Evolutionary conservation across 768 basidiomycete species (phyloP), one percentile per base, ranked within the genome.

Genomic region (Leccinum subgranulosum): DNA sequence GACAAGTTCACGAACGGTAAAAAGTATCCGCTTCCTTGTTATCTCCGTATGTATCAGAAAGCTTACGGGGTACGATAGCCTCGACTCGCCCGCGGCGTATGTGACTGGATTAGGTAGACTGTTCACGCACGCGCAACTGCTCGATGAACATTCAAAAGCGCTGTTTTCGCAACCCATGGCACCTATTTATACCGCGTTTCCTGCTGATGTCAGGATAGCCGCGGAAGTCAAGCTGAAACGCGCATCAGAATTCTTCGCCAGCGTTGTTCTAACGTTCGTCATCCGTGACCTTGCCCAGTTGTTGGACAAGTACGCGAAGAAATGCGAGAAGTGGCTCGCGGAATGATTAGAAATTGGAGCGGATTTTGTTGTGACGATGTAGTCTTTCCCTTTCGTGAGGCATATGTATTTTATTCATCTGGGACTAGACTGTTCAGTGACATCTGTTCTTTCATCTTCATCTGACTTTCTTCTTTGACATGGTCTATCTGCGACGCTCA

Each of bases 221-320:
- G 80, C 88, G 56, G 92, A 94, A 68, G 76, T 81, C 65, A 87
- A 85, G 70, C 81, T 96, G 56, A 86, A 84, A 68, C 87, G 88
- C 60, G 81, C 85, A 33, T 92, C 91, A n/a, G 91, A 95, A 67
- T 96, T 96, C 71, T 96, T 95, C 64, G 90, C 90, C 25, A 89
- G 81, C 53, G 92, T 94, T 59, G 84, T 96, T 54, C 79, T 94
- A 60, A 90, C 90, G 17, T 94, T 96, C 69, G 92, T 96, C 66
- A 85, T 96, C 65, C 85, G 86, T 53, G 92, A 94, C 71, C 79
- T 94, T 61, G 90, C 90, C 43, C 85, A 88, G 66, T 75, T 95
- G 51, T 78, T 95, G 60, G 94, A 95, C 78, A 94, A 95, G 75
- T 94, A 94, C 72, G 89, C 87, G 61, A 94, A 94, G 81, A 90